phyloP scores from a whole-genome alignment of 129 eudicot genomes.

The Artemisia argyi region DNA sequence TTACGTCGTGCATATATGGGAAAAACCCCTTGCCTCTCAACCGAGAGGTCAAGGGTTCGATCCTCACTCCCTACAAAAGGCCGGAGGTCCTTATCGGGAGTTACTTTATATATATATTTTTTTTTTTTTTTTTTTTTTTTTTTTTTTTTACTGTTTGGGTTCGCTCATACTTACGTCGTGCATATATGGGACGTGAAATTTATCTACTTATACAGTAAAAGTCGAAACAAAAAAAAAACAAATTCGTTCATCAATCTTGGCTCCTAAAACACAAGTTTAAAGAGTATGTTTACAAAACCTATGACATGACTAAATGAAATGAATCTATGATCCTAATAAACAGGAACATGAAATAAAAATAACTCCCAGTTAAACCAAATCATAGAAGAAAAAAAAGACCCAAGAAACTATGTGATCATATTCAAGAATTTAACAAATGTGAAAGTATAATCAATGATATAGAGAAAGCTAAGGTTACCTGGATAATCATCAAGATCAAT shows the following conservation, averaged over 20 bases:
- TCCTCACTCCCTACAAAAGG: too few species aligned
- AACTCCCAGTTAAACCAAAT: not conserved
- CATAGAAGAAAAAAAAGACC: not conserved
- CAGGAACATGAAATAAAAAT: not conserved
- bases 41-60: too few species aligned
- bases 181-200: not conserved
- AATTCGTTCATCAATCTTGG: too few species aligned
- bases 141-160: too few species aligned
- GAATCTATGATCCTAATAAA: slow-evolving; percentile 25
- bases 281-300: not conserved
- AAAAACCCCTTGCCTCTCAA: too few species aligned
- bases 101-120: too few species aligned
- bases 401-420: not conserved
- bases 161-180: too few species aligned
- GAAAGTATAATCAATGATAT: not conserved
- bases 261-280: not conserved
- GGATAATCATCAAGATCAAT: slow-evolving; percentile 29
- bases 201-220: not conserved
- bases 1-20: too few species aligned
- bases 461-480: slow-evolving; percentile 22
- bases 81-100: too few species aligned
- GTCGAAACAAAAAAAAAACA: too few species aligned
- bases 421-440: not conserved
- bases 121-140: too few species aligned
- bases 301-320: not conserved